Evolutionary conservation across 768 basidiomycete species (phyloP), one percentile per base, ranked within the genome.

Genomic region (Multifurca ochricompacta): DNA sequence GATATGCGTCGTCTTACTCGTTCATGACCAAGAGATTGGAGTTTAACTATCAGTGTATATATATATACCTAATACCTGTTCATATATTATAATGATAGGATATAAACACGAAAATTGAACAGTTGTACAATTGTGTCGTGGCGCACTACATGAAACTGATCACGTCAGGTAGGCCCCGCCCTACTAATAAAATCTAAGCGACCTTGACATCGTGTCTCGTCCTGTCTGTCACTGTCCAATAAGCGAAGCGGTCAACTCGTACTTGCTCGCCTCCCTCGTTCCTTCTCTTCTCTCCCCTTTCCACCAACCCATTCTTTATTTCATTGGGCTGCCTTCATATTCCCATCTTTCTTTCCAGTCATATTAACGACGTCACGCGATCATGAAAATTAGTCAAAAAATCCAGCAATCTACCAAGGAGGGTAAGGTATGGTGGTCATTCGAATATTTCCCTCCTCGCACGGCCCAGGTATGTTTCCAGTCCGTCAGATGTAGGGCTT

Each of bases 371-470:
- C 49, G 3, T 51, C 32, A 19, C 55, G 11, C 45, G 11, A 48
- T 48, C 70, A 96, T 96, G 91, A 95, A 87, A 80, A 91, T 98
- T 69, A 91, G 85, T 63, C 82, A 93, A 71, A 97, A 95, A 75
- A 90, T 97, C 41, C 77, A 84, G 59, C 82, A 90, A 69, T 89
- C 89, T 44, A 73, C 81, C 57, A 84, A 86, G 67, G 87, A 95
- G 63, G 84, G 86, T 59, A 83, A 91, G 65, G 73, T 90, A 56
- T 96, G 93, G 87, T 99, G 94, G 94, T 93, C 91, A 34, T 98
- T 99, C 68, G 95, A 99, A 68, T 98, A 93, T 73, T 98, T 99
- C 65, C 95, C 96, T 53, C 94, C 91, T 19, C 77, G 93, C 59
- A 96, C 93, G 31, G 91, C 91, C 46, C 93, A 95, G 82, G 91